phyloP scores from a whole-genome alignment of 129 eudicot species.

The Mikania micrantha region DNA sequence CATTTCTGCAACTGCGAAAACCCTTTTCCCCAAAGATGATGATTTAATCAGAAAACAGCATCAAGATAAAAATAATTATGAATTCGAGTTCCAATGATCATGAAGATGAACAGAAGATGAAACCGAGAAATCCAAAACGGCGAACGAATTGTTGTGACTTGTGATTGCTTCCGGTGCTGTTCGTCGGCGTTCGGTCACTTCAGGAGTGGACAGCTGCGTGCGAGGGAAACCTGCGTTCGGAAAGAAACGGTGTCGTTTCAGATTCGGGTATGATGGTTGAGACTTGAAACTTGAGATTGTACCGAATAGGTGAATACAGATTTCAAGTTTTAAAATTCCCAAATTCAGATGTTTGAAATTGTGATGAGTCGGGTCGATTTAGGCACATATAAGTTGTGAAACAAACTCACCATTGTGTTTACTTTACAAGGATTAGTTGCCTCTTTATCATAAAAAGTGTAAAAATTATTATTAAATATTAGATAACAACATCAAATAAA shows the following conservation, averaged over 20 bases:
- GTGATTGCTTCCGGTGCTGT: background rate
- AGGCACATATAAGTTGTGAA: no score
- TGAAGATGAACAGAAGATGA: background rate
- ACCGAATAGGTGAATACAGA: no score
- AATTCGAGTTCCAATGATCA: background rate
- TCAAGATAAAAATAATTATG: background rate
- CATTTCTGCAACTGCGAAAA: slow-evolving; percentile 34
- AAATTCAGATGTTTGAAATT: background rate
- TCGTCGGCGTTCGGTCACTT: slow-evolving; percentile 12
- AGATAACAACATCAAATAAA: no score
- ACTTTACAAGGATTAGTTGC: no score
- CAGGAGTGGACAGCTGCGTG: slow-evolving; percentile 9
- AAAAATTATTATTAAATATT: no score
- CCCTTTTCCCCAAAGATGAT: background rate
- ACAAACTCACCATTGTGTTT: no score
- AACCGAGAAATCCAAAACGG: background rate
- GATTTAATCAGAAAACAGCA: background rate
- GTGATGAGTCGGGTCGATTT: background rate
- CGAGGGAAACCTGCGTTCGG: slow-evolving; percentile 25
- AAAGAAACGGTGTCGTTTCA: slow-evolving; percentile 10
- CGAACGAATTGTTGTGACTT: background rate
- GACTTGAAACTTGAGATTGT: no score
- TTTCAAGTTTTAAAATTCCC: background rate
- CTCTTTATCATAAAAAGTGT: no score
- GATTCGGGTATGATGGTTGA: background rate